Evolutionary conservation across 2,329 filamentous ascomycete genomes (phyloP).

Genomic region (Fusarium setosum): DNA sequence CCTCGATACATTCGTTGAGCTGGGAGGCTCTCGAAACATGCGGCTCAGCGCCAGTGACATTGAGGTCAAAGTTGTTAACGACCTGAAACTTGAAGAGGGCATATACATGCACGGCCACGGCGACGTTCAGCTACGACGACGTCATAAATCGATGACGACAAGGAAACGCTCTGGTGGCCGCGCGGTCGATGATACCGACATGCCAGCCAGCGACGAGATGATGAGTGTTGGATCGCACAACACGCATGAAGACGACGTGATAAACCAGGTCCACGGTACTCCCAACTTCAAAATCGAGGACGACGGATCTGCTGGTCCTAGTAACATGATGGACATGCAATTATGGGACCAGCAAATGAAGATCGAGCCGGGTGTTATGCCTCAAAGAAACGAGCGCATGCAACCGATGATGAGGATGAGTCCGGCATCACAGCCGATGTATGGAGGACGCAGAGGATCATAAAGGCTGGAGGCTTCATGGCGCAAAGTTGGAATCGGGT

Average conservation of each 20-base stretch:
- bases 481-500: constrained; percentile 13
- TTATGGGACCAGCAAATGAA: constrained; percentile 47
- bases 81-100: constrained; percentile 53
- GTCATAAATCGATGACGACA: constrained; percentile 52
- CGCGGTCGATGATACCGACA: constrained; percentile 32
- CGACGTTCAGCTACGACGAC: constrained; percentile 51
- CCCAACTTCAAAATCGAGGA: constrained; percentile 43
- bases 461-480: constrained; percentile 10
- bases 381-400: constrained; percentile 35
- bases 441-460: constrained; percentile 38
- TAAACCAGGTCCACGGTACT: constrained; percentile 46
- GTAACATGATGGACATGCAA: constrained; percentile 44
- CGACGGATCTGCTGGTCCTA: constrained; percentile 30
- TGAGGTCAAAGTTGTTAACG: constrained; percentile 60
- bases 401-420: constrained; percentile 36
- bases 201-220: constrained; percentile 55
- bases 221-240: constrained; percentile 49
- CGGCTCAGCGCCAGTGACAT: constrained; percentile 63
- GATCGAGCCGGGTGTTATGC: constrained; percentile 40
- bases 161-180: constrained; percentile 42
- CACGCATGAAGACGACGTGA: constrained; percentile 49
- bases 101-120: constrained; percentile 53
- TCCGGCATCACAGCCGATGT: constrained; percentile 33
- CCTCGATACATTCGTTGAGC: constrained; percentile 58
- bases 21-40: constrained; percentile 60